phyloP scores from a whole-genome alignment of 73 alveolate species.

The Paramecium pentaurelia region DNA sequence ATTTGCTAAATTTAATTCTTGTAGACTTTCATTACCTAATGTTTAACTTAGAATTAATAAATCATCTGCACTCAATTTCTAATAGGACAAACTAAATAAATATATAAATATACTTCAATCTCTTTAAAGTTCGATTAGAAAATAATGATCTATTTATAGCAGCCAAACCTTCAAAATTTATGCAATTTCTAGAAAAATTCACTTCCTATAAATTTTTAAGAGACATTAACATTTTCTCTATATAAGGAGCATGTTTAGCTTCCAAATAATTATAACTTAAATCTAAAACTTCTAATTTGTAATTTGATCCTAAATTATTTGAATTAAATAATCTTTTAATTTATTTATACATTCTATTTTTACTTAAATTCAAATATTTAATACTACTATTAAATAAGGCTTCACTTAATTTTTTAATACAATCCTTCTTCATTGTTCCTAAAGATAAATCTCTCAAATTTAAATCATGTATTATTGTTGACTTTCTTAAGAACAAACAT shows the following conservation, averaged over 20 bases:
- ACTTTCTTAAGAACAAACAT: not conserved
- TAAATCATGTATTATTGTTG: not conserved
- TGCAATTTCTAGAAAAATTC: not conserved
- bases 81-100: not conserved
- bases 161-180: not conserved
- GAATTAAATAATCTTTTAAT: not conserved
- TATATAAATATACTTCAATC: not conserved
- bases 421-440: not conserved
- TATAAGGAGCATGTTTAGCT: not conserved
- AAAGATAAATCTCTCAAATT: conserved; percentile 29
- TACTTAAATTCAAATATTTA: conserved; percentile 4
- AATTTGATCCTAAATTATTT: not conserved
- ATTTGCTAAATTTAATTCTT: conserved; percentile 21
- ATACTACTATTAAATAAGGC: conserved; percentile 11
- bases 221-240: not conserved
- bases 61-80: conserved; percentile 46
- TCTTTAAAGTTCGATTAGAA: conserved; percentile 14
- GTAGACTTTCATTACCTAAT: not conserved
- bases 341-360: conserved; percentile 28
- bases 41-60: conserved; percentile 9
- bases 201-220: not conserved
- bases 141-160: conserved; percentile 14
- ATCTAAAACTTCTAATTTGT: conserved; percentile 1
- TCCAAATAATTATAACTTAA: conserved; percentile 18
- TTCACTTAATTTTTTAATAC: conserved; percentile 4